Base-by-base conservation (phyloP, 2,329 filamentous ascomycete species). In the Periglandula ipomoeae region DNA sequence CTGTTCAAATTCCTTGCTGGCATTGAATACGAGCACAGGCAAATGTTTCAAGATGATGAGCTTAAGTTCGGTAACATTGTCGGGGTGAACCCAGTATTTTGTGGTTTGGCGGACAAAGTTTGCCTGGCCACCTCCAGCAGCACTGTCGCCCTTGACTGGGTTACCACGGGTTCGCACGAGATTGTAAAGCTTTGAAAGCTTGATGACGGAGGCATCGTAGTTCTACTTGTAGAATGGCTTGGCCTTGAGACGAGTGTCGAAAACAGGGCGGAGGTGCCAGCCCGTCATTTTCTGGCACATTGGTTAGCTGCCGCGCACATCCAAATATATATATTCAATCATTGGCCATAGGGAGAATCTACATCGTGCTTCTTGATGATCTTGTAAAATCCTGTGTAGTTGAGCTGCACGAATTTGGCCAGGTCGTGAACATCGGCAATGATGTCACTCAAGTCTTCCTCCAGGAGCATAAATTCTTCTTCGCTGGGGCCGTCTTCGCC, bases 291-390 rank as follows among this genome's bases (percentile, higher is more conserved):
- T 98, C 86, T 93, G 60, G 2, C 19, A 39, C 1, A 19, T 32
- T 13, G 3, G 38, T 42, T 30, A 40, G 34, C 19, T n/a, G 5
- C 23, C 24, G 13, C n/a, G 13, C 11, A 19, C 37, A 20, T 20
- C 11, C 7, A 20, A 6, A 11, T 11, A 34, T 15, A 20, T 20
- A 20, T 39, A 39, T 5, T n/a, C 15, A 27, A 23, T 23, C 22
- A 26, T 24, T 17, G 7, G 5, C 22, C 17, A 34, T 22, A 20
- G 44, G 23, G 11, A 5, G 10, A 34, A 54, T 85, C 58, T 68
- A 91, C 87, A 71, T 96, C 93, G 67, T 98, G 93, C 76, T 98
- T 98, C 77, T 98, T 98, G 69, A 98, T 95, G 55, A 98, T 98
- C 76, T 98, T 98, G 74, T 96, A 94, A 66, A 98, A 98, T 5